phyloP scores from a whole-genome alignment of 83 land plant genomes.

The Larix sibirica region DNA sequence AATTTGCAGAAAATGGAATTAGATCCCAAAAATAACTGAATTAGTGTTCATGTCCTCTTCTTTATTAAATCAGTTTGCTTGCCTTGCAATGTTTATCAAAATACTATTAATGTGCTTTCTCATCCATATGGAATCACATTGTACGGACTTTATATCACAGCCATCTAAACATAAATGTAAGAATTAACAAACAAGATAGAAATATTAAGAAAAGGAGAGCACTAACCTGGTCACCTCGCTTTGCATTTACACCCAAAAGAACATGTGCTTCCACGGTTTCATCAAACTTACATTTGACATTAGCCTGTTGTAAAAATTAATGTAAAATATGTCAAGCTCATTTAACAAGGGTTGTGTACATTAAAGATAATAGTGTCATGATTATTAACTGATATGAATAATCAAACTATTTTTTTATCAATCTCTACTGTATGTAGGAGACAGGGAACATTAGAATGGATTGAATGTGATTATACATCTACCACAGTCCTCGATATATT shows the following conservation, averaged over 20 bases:
- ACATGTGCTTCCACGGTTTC: constrained; percentile 96
- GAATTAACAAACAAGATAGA: not conserved
- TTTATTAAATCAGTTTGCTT: not conserved
- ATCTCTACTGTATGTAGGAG: too few species aligned
- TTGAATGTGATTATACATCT: too few species aligned
- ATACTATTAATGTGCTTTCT: not conserved
- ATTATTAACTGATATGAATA: too few species aligned
- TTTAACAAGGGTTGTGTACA: too few species aligned
- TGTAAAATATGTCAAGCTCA: too few species aligned
- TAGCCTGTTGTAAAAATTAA: constrained; percentile 47
- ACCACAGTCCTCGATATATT: too few species aligned
- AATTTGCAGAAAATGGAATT: not conserved
- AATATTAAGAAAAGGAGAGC: not conserved
- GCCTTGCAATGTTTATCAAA: not conserved
- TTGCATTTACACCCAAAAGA: constrained; percentile 61
- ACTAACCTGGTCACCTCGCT: constrained; percentile 77
- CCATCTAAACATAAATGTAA: not conserved
- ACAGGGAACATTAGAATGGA: too few species aligned
- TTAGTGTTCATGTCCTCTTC: not conserved
- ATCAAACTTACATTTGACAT: constrained; percentile 61
- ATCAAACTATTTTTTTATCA: too few species aligned
- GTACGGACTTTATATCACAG: not conserved
- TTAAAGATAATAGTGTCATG: too few species aligned
- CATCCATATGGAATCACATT: not conserved
- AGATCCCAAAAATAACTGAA: not conserved